A percentile compares a stretch with the other conserved stretches of the same genome.
Conservation (phyloP, 805 yeast genomes). For the Hemisphaericaspora nanyangensis region DNA sequence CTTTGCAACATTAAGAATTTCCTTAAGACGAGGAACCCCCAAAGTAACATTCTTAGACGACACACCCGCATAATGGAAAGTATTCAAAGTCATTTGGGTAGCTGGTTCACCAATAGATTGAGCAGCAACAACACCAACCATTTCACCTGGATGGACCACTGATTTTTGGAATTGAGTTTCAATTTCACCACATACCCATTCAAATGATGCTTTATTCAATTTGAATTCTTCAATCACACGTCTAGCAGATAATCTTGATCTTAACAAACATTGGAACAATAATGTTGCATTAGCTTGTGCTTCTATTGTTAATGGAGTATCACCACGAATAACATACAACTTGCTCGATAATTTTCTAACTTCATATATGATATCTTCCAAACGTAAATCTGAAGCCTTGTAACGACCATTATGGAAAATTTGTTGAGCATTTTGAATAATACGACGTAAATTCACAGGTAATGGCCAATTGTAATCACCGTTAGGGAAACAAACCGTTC, state of each 20-base stretch:
- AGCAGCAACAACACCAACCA: conserved; percentile 97
- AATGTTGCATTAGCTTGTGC: conserved; percentile 92
- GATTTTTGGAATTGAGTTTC: conserved; percentile 92
- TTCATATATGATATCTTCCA: conserved; percentile 71
- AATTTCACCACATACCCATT: conserved; percentile 94
- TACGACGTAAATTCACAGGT: conserved; percentile 95
- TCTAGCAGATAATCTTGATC: conserved; percentile 88
- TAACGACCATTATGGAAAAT: conserved; percentile 91
- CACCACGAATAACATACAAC: conserved; percentile 79
- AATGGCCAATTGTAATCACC: conserved; percentile 98
- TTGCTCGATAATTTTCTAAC: conserved; percentile 67
- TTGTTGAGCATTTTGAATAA: conserved; percentile 94
- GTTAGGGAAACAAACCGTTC: conserved; percentile 77
- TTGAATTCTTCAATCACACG: conserved; percentile 90
- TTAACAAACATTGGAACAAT: conserved; percentile 83
- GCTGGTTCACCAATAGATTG: conserved; percentile 99
- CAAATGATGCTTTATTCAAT: conserved; percentile 79
- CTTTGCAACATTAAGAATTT: conserved; percentile 96
- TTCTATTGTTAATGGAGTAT: conserved; percentile 64
- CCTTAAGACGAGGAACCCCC: conserved; percentile 97
- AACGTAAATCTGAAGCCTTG: conserved; percentile 84
- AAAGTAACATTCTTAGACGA: conserved; percentile 93
- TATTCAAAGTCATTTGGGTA: conserved; percentile 94
- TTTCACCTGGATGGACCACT: conserved; percentile 93
- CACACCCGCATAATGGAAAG: conserved; percentile 98